These are phyloP conservation scores for Plantago coronopus DNA, from an alignment of 305 asterid genomes.

Conservation along the genomic window DNA sequence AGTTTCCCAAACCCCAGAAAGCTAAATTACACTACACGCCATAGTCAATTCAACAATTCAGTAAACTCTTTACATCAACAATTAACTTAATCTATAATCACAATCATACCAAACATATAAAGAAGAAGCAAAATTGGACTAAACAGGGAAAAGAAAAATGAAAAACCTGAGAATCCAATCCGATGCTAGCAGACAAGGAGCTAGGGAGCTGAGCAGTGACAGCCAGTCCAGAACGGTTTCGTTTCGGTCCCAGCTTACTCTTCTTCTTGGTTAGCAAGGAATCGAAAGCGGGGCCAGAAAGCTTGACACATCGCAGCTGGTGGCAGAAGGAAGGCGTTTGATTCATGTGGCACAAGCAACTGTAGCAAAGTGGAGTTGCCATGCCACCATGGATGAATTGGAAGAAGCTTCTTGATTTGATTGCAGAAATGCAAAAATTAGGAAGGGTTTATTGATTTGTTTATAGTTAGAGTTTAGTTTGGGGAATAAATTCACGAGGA, in stretches of 20 bases:
- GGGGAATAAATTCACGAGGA: no score
- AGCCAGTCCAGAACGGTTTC: slow-evolving; percentile 47
- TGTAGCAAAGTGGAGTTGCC: slow-evolving; percentile 41
- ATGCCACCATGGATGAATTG: slow-evolving; percentile 34
- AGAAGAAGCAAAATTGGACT: slow-evolving; percentile 5
- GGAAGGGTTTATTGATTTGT: no score
- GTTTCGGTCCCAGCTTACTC: slow-evolving; percentile 34
- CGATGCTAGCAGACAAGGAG: slow-evolving; percentile 64
- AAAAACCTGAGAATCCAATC: slow-evolving; percentile 72
- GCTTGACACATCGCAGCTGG: slow-evolving; percentile 31
- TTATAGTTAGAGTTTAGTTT: no score
- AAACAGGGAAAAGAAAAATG: slow-evolving; percentile 6
- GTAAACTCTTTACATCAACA: no score
- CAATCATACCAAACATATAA: neutral
- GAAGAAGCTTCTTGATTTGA: neutral
- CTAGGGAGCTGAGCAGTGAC: slow-evolving; percentile 62
- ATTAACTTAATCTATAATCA: neutral
- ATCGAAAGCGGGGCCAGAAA: slow-evolving; percentile 30
- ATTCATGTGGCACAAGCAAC: slow-evolving; percentile 50
- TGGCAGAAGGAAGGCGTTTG: slow-evolving; percentile 37
- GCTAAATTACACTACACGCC: no score
- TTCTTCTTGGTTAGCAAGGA: slow-evolving; percentile 34
- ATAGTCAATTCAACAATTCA: no score
- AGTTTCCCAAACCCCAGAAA: no score
- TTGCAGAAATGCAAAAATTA: no score